Conservation (phyloP, 805 yeast genomes). For the Diddensiella caesifluorescens region DNA sequence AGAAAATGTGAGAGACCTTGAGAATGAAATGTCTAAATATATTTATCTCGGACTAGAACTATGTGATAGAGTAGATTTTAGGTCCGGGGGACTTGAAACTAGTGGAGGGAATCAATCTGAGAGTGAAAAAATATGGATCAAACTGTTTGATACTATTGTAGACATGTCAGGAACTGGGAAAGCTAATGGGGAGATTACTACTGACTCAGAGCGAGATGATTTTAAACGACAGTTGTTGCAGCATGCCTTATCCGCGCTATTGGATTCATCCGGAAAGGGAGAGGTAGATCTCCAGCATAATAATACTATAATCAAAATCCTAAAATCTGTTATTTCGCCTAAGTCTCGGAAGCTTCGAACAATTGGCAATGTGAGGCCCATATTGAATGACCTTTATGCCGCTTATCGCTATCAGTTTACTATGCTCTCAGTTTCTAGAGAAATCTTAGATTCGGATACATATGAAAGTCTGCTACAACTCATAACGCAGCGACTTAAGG, state of each 20-base stretch:
- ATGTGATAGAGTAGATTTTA: slow-evolving; percentile 17
- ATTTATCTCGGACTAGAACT: slow-evolving; percentile 21
- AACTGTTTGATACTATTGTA: slow-evolving; percentile 38
- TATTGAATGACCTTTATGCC: slow-evolving; percentile 57
- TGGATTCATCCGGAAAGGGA: slow-evolving; percentile 36
- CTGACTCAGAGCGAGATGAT: background rate
- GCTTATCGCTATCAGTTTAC: slow-evolving; percentile 62
- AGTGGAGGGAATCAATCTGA: slow-evolving; percentile 5
- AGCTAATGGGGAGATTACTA: slow-evolving; percentile 22
- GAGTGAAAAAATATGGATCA: slow-evolving; percentile 34
- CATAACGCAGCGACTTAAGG: slow-evolving; percentile 42
- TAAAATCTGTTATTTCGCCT: slow-evolving; percentile 40
- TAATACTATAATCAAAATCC: slow-evolving; percentile 46
- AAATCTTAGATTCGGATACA: slow-evolving; percentile 53
- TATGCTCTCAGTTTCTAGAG: slow-evolving; percentile 46
- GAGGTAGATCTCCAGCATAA: slow-evolving; percentile 18
- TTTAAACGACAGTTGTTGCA: slow-evolving; percentile 17
- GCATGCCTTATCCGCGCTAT: slow-evolving; percentile 19
- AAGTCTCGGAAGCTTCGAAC: slow-evolving; percentile 42
- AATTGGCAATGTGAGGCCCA: slow-evolving; percentile 52
- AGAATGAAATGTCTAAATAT: slow-evolving; percentile 17
- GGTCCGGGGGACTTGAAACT: background rate
- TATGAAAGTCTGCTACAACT: slow-evolving; percentile 42
- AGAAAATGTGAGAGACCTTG: slow-evolving; percentile 1
- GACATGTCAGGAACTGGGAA: slow-evolving; percentile 13